Evolutionary conservation across 1,284 basidiomycete species (phyloP).

Genomic region (Sporisorium scitamineum): DNA sequence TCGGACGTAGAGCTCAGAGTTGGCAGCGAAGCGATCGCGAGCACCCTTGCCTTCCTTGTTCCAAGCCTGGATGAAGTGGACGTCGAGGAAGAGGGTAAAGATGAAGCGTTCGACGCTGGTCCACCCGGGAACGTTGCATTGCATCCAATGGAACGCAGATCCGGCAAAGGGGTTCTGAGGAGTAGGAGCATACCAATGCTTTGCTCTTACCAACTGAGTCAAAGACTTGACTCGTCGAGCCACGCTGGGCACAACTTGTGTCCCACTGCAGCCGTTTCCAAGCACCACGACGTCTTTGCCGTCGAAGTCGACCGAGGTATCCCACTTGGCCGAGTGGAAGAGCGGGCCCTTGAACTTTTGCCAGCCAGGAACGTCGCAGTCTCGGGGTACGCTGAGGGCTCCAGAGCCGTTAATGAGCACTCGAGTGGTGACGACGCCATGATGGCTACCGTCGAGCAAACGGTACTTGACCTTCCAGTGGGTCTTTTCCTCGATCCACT

Average conservation of each 20-base stretch:
- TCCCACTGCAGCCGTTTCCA: conserved; percentile 62
- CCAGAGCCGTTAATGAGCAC: conserved; percentile 44
- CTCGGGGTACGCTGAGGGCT: conserved; percentile 42
- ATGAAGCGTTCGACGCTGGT: conserved; percentile 23
- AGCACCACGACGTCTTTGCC: conserved; percentile 64
- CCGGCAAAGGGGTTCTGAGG: conserved; percentile 35
- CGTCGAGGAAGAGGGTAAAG: conserved; percentile 41
- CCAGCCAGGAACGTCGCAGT: conserved; percentile 43
- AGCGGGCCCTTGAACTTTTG: conserved; percentile 51
- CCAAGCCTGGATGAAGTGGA: conserved; percentile 31
- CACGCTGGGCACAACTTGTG: conserved; percentile 53
- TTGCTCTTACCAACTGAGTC: conserved; percentile 47
- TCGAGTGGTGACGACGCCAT: conserved; percentile 25
- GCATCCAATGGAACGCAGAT: conserved; percentile 12
- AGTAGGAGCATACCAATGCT: conserved; percentile 51
- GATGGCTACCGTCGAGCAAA: background rate
- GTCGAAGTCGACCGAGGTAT: conserved; percentile 52
- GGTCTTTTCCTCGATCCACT: conserved; percentile 33
- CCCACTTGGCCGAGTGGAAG: conserved; percentile 68
- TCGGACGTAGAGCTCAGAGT: conserved; percentile 36
- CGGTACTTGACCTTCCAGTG: conserved; percentile 53
- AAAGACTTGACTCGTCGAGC: conserved; percentile 36
- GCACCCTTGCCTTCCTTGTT: conserved; percentile 31
- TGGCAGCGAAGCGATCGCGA: conserved; percentile 31
- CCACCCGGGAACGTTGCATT: conserved; percentile 33